phyloP scores from a whole-genome alignment of 495 filamentous ascomycete genomes.

The Niebla homalea region DNA sequence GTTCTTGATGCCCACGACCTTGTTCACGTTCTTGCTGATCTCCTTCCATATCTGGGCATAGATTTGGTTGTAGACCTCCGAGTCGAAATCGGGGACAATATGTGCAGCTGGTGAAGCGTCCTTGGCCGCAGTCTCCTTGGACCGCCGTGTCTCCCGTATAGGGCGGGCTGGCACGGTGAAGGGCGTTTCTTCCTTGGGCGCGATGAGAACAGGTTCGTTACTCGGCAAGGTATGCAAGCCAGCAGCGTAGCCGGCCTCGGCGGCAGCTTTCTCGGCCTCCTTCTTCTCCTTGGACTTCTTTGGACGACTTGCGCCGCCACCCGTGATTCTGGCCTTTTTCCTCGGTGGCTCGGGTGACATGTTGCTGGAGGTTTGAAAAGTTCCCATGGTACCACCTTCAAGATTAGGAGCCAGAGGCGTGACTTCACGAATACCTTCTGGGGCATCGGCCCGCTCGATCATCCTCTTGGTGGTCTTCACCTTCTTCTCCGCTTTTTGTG shows the following conservation, averaged over 20 bases:
- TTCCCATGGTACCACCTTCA: constrained; percentile 76
- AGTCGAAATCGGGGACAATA: constrained; percentile 46
- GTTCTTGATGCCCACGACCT: constrained; percentile 74
- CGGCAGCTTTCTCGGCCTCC: constrained; percentile 84
- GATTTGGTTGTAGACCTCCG: constrained; percentile 90
- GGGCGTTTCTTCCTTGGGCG: constrained; percentile 48
- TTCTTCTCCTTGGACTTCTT: constrained; percentile 96
- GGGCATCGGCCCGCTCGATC: constrained; percentile 68
- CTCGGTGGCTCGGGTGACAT: constrained; percentile 45
- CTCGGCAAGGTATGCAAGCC: constrained; percentile 44
- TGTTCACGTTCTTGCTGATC: constrained; percentile 78
- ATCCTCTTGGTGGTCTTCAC: constrained; percentile 70
- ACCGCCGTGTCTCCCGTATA: constrained; percentile 39
- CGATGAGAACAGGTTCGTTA: constrained; percentile 53
- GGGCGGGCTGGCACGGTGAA: constrained; percentile 24
- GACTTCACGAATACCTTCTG: constrained; percentile 64
- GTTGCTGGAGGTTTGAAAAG: constrained; percentile 59
- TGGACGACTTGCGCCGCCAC: constrained; percentile 44
- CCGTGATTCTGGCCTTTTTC: constrained; percentile 39
- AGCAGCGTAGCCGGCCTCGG: constrained; percentile 75
- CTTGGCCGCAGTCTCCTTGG: constrained; percentile 43
- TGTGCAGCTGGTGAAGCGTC: constrained; percentile 44
- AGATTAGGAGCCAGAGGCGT: constrained; percentile 68
- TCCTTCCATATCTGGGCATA: constrained; percentile 98
- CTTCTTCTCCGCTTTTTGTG: constrained; percentile 75